Base-by-base conservation (phyloP, 371 early-diverging fungal species). In the Mortierella sp. region DNA sequence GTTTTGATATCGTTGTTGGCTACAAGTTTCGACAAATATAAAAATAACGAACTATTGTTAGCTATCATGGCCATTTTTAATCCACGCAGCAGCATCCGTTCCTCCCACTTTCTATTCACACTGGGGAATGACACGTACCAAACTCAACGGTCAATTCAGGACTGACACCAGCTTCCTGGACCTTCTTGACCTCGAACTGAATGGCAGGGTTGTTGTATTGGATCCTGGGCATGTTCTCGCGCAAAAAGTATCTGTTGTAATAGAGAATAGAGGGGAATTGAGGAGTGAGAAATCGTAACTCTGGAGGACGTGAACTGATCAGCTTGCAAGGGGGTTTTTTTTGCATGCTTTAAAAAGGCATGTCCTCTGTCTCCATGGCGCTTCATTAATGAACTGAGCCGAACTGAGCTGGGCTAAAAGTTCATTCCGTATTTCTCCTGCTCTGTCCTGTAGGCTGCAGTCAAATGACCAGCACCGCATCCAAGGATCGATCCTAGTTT, bases 171-270 rank as follows among this genome's bases (percentile, higher is more conserved):
- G 87, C 64, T 62, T 90, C 87, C 62, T 85, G 65, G 35, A 83
- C 83, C 69, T 87, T 88, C n/a, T 72, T 72, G 26, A 91, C 84
- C 62, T 87, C 87, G 66, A 89, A 88, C 55, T 84, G 83, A 18
- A 91, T 80, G 9, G 68, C 28, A 3, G 92, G 92, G 66, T 91
- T 91, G 76, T 90, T 90, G 76, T 90, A 91, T 65, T 87, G 87
- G 65, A 91, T 86, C 61, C 89, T 85, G 28, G 92, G 92, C 73
- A 91, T 77, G 62, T 86, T 87, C 65, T 90, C 89, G 47, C 87
- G 87, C 40, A 87, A 78, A 66, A 91, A 91, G 72, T 90, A 87
- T 86, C 92, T 91, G n/a, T 49, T 20, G 49, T 72, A 26, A 4
- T 24, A 59, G 3, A 14, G 30, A 30, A 10, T 0, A 57, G 59